Evolutionary conservation across 164 flowering plant genomes (phyloP), one percentile per base, ranked within the genome.

Genomic region (Berberis vulgaris): DNA sequence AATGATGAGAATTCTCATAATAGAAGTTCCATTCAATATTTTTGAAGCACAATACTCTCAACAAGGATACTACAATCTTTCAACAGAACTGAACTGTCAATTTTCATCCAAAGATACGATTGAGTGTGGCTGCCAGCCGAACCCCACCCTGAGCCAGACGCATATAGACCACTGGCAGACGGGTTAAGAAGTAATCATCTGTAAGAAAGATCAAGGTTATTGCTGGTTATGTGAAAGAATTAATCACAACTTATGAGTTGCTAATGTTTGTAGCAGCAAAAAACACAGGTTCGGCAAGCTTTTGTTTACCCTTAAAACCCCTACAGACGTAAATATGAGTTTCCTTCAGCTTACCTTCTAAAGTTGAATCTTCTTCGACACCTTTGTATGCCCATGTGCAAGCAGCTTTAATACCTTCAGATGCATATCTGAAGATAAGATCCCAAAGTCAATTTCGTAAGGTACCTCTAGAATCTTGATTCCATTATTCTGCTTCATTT

Each of bases 61-160:
- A 26, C 26, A 26, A 26, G 26, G 26, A 26, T 26, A 26, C 26
- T 26, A 6, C 10, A 6, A 52, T 38, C 12, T 45, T 62, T 62
- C 2, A 40, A 43, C 58, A 50, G 49, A 59, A 43, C 2, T 43
- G 12, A 8, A 43, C 12, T 63, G 11, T 54, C 26, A 26, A 38
- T 0, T 43, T 39, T 84, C 76, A 83, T 47, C 79, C 78, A 59
- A 90, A 83, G 9, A 88, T 81, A 7, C 89, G 86, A 67, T 89
- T 91, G 70, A 91, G 87, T 5, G 86, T 83, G 38, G 96, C 88
- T 11, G 96, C 96, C 74, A 91, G 68, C 6, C 98, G 83, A 54
- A 89, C 95, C 59, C 87, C 96, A 41, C 79, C 89, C 71, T 91
- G 87, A 62, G 96, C 96, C 45, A 89, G 72, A 49, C 89, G 77